Conservation (phyloP, 441 rosid genomes). For the Populus tomentosa region DNA sequence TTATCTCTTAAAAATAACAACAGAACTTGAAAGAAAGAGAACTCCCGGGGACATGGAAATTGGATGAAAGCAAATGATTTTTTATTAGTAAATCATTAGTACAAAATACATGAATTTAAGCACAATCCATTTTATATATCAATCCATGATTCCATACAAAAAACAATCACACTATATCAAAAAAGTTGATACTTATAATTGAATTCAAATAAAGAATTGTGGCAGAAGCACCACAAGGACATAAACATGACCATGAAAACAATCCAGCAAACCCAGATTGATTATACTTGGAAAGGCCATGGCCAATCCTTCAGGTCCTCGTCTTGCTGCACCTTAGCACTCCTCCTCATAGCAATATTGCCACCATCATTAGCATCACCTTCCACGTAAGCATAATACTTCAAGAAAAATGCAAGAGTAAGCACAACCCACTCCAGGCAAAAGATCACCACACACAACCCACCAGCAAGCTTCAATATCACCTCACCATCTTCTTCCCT, state of each 20-base stretch:
- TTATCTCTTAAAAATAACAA: not conserved
- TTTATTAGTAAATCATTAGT: not conserved
- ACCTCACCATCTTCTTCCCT: too few relatives aligned
- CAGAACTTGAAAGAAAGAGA: not conserved
- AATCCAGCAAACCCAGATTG: not conserved
- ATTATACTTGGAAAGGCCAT: constrained; percentile 75
- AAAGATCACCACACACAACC: too few relatives aligned
- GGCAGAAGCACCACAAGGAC: not conserved
- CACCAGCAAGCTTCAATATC: too few relatives aligned
- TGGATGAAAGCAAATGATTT: too few relatives aligned
- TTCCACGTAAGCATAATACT: constrained; percentile 58
- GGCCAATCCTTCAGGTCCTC: constrained; percentile 80
- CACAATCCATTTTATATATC: not conserved
- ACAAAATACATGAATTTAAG: not conserved
- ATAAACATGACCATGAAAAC: not conserved
- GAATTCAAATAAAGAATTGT: not conserved
- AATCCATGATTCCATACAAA: too few relatives aligned
- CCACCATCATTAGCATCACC: constrained; percentile 21
- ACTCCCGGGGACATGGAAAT: not conserved
- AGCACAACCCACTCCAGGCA: too few relatives aligned
- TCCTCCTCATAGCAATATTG: constrained; percentile 23
- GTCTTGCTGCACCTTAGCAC: constrained; percentile 52
- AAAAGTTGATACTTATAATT: not conserved
- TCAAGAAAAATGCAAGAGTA: too few relatives aligned
- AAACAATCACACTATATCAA: not conserved